Percentiles rank a stretch among this genome's conserved stretches.
Conservation (phyloP, 2,329 filamentous ascomycete species). For the Tolypocladium pustulatum region DNA sequence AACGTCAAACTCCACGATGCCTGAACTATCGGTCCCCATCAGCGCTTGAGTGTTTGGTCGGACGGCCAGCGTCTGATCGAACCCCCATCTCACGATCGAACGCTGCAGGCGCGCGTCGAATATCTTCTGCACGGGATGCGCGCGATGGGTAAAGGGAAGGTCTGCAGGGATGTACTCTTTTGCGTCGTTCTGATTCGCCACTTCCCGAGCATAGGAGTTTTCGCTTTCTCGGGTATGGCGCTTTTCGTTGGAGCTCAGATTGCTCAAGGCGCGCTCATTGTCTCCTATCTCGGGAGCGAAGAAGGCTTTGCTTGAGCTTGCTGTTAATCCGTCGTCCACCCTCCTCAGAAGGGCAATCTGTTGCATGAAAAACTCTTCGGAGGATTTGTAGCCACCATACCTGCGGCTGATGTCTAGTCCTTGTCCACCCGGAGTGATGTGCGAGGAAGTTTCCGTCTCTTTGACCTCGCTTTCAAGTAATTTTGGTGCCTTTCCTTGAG, state of each 20-base stretch:
- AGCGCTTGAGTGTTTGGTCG: slow-evolving; percentile 7
- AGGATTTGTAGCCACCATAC: neutral
- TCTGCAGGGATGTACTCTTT: slow-evolving; percentile 24
- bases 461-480: neutral
- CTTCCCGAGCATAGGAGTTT: neutral
- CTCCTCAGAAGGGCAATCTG: neutral
- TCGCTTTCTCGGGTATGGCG: neutral
- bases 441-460: neutral
- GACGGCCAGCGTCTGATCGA: slow-evolving; percentile 24
- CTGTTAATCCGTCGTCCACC: neutral
- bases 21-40: slow-evolving; percentile 2
- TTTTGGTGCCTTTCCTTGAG: neutral
- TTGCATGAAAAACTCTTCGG: neutral
- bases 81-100: slow-evolving; percentile 33
- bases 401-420: neutral
- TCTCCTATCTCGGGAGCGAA: neutral
- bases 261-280: neutral
- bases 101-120: slow-evolving; percentile 30
- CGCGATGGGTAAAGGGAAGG: slow-evolving; percentile 25
- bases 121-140: slow-evolving; percentile 36
- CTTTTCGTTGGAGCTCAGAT: neutral
- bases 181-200: neutral
- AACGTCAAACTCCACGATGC: slow-evolving; percentile 18
- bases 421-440: neutral
- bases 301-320: neutral